Conservation (phyloP, 2,329 filamentous ascomycete species). For the Coniochaeta sp. region DNA sequence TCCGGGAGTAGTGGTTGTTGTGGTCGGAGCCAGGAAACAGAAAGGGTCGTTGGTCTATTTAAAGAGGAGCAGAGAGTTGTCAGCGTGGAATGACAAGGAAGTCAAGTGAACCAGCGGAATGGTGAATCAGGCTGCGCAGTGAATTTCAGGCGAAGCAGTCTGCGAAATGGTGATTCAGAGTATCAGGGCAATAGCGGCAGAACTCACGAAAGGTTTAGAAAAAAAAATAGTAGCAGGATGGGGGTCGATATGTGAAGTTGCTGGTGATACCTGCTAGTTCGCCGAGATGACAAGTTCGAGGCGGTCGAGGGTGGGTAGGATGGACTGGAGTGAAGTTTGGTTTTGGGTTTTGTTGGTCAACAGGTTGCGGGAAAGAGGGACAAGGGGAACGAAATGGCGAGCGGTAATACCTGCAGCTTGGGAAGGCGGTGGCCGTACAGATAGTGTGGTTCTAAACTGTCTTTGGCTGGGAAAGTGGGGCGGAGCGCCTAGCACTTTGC, state of each 20-base stretch:
- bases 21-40: slow-evolving; percentile 4
- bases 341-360: neutral
- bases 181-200: neutral
- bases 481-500: neutral
- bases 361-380: neutral
- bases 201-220: neutral
- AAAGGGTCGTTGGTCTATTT: slow-evolving; percentile 9
- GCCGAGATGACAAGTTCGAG: neutral
- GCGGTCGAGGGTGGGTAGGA: neutral
- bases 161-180: neutral
- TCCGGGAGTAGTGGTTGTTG: slow-evolving; percentile 9
- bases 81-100: slow-evolving; percentile 19
- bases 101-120: slow-evolving; percentile 38
- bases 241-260: neutral
- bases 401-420: neutral
- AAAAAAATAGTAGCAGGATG: neutral
- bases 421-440: neutral
- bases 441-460: neutral
- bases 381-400: neutral
- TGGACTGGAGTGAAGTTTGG: neutral
- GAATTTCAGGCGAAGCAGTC: neutral
- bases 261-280: neutral
- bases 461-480: neutral
- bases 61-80: slow-evolving; percentile 11
- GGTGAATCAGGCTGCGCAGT: neutral